Conservation (phyloP, 257 asterid genomes). For the Misopates orontium region DNA sequence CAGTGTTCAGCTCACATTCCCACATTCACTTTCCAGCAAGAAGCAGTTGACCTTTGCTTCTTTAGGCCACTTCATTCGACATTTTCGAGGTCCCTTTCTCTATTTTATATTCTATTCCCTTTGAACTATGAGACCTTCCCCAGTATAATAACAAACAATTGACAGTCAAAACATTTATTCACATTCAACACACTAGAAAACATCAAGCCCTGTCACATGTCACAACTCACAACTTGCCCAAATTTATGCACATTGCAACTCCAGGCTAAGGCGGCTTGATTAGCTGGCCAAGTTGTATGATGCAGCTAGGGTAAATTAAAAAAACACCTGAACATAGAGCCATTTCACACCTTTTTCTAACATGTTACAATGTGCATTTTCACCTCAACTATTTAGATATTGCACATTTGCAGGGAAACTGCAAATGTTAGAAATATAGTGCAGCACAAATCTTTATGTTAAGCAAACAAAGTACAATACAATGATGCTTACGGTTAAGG, state of each 20-base stretch:
- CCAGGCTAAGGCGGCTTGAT: neutral
- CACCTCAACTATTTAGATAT: too few species aligned
- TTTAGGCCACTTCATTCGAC: constrained; percentile 1
- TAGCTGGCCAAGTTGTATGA: neutral
- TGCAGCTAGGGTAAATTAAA: too few species aligned
- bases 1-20: constrained; percentile 13
- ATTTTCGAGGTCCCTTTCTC: neutral
- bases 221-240: neutral
- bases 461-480: too few species aligned
- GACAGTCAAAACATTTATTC: neutral
- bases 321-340: too few species aligned
- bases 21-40: constrained; percentile 25
- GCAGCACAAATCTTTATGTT: too few species aligned
- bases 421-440: too few species aligned
- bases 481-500: too few species aligned
- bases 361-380: too few species aligned
- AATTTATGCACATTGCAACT: constrained; percentile 11
- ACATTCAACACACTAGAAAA: too few species aligned
- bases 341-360: too few species aligned
- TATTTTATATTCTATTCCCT: neutral
- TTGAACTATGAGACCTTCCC: constrained; percentile 12
- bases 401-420: too few species aligned
- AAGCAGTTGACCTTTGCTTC: constrained; percentile 28
- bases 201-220: neutral
- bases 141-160: constrained; percentile 5